These are phyloP conservation scores for Coemansia sp. DNA, from an alignment of 192 early-diverging fungal genomes.

Conservation along the genomic window DNA sequence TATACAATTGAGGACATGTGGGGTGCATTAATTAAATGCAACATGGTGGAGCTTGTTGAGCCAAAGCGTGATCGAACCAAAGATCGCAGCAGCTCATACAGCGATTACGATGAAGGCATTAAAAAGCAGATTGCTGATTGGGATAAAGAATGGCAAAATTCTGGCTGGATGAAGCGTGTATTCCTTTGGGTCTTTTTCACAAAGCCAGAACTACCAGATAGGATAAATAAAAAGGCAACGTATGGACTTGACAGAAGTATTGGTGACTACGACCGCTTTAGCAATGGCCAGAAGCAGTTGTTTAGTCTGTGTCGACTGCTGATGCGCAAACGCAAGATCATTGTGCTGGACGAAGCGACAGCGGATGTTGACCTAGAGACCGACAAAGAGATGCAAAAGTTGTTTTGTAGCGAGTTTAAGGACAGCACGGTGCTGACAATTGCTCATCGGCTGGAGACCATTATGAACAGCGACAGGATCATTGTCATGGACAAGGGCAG, in stretches of 20 bases:
- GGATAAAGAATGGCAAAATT: conserved; percentile 5
- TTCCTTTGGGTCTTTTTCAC: conserved; percentile 6
- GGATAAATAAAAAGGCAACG: neutral
- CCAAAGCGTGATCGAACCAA: neutral
- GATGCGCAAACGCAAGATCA: no score
- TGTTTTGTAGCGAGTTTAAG: no score
- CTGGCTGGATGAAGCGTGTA: conserved; percentile 8
- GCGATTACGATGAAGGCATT: conserved; percentile 54
- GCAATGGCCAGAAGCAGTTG: neutral
- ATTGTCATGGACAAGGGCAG: conserved; percentile 71
- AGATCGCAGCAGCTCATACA: conserved; percentile 19
- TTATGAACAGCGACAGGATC: conserved; percentile 67
- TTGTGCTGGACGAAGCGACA: no score
- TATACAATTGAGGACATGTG: conserved; percentile 68
- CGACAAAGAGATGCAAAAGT: no score
- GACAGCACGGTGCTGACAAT: no score
- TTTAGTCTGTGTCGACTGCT: no score
- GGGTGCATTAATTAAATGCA: conserved; percentile 13
- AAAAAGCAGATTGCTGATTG: conserved; percentile 35
- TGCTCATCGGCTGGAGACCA: conserved; percentile 55
- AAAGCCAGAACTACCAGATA: neutral
- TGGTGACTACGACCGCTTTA: neutral
- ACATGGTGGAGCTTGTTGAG: conserved; percentile 43
- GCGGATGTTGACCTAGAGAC: no score
- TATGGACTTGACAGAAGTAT: neutral